Conservation (phyloP, 257 asterid genomes). For the Nicotiana benthamiana region DNA sequence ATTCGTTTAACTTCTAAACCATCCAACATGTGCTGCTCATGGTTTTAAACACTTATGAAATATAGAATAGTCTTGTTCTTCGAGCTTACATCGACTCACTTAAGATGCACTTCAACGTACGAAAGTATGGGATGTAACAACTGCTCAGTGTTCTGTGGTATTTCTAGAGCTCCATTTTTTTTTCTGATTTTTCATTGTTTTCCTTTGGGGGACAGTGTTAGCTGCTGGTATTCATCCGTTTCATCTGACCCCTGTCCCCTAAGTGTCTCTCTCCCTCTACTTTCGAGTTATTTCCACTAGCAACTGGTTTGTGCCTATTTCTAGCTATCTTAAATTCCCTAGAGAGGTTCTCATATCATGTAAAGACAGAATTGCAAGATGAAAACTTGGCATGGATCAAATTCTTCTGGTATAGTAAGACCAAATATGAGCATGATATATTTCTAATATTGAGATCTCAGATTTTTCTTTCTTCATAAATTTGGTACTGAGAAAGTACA, state of each 20-base stretch:
- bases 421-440: neutral
- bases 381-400: neutral
- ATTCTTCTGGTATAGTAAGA: neutral
- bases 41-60: too few relatives aligned
- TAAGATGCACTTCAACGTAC: too few relatives aligned
- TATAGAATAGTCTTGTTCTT: too few relatives aligned
- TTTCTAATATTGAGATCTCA: neutral
- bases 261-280: neutral
- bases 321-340: neutral
- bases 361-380: neutral
- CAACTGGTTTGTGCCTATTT: neutral
- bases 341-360: neutral
- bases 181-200: neutral
- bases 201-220: neutral
- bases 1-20: too few relatives aligned
- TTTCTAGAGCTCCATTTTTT: neutral
- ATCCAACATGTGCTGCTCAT: too few relatives aligned
- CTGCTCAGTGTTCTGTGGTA: neutral
- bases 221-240: neutral
- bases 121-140: too few relatives aligned
- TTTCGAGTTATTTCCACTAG: neutral
- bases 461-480: neutral
- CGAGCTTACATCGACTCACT: too few relatives aligned
- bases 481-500: neutral
- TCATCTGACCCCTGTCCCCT: neutral